Evolutionary conservation across 2,329 filamentous ascomycete genomes (phyloP).

Genomic region (Talaromyces sp.): DNA sequence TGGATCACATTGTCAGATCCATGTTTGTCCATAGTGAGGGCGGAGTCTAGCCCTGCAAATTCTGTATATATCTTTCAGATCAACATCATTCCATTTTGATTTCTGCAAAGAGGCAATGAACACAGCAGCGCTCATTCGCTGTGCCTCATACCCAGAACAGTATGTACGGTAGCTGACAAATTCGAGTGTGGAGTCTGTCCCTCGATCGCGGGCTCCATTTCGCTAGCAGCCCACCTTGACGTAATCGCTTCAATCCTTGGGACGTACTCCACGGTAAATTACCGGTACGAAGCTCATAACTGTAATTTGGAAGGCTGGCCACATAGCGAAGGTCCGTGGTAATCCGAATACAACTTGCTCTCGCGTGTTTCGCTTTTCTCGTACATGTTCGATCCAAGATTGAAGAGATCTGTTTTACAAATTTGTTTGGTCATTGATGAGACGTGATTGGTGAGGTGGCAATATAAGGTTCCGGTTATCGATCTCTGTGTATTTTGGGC

Average conservation of each 20-base stretch:
- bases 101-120: neutral
- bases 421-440: neutral
- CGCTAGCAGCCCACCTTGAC: neutral
- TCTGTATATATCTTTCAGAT: neutral
- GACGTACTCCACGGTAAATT: neutral
- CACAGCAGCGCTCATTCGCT: neutral
- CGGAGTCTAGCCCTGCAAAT: neutral
- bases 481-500: neutral
- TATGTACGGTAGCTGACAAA: neutral
- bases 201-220: neutral
- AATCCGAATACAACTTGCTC: neutral
- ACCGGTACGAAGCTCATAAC: neutral
- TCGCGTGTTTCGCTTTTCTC: neutral
- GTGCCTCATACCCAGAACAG: constrained; percentile 4
- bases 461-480: neutral
- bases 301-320: neutral
- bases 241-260: neutral
- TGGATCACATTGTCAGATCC: neutral
- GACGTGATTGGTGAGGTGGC: neutral
- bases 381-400: neutral
- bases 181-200: neutral
- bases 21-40: neutral
- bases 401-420: neutral
- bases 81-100: neutral
- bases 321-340: neutral